Percentiles rank a stretch among this genome's conserved stretches.
phyloP scores from a whole-genome alignment of 805 yeast genomes.

The Candida pseudoglaebosa region DNA sequence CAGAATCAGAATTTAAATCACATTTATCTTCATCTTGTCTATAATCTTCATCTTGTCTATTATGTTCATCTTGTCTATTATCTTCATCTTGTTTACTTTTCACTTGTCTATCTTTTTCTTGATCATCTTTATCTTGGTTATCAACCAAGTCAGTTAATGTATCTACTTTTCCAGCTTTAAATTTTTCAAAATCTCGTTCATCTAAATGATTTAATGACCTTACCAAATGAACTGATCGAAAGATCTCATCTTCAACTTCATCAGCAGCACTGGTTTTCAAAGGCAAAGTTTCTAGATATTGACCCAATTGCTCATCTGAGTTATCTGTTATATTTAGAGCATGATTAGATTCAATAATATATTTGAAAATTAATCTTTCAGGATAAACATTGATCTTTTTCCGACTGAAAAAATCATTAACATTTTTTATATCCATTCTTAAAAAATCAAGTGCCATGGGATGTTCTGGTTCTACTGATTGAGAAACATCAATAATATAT shows the following conservation, averaged over 20 bases:
- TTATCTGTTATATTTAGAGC: conserved; percentile 35
- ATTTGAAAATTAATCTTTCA: conserved; percentile 77
- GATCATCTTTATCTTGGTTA: conserved; percentile 16
- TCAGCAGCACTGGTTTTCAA: conserved; percentile 57
- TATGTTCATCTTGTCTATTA: conserved; percentile 19
- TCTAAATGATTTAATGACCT: conserved; percentile 79
- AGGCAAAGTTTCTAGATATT: conserved; percentile 49
- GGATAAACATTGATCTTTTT: conserved; percentile 72
- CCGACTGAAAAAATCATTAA: conserved; percentile 78
- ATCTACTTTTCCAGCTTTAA: conserved; percentile 74
- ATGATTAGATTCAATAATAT: conserved; percentile 53
- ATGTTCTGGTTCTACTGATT: conserved; percentile 96
- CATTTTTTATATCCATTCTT: conserved; percentile 96
- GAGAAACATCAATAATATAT: conserved; percentile 94
- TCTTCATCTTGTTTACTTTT: conserved; percentile 11
- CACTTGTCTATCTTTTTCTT: conserved; percentile 13
- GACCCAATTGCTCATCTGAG: conserved; percentile 37
- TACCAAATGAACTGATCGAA: conserved; percentile 74
- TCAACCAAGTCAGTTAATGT: conserved; percentile 64
- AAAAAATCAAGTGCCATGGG: conserved; percentile 93
- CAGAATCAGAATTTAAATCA: conserved; percentile 25
- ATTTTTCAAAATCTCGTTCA: conserved; percentile 83
- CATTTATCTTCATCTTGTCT: conserved; percentile 20
- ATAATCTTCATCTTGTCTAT: conserved; percentile 24
- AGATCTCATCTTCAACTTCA: conserved; percentile 70